Percentiles rank a stretch among this genome's conserved stretches.
Conservation (phyloP, 169 alveolate species). For the Fabrea salina region DNA sequence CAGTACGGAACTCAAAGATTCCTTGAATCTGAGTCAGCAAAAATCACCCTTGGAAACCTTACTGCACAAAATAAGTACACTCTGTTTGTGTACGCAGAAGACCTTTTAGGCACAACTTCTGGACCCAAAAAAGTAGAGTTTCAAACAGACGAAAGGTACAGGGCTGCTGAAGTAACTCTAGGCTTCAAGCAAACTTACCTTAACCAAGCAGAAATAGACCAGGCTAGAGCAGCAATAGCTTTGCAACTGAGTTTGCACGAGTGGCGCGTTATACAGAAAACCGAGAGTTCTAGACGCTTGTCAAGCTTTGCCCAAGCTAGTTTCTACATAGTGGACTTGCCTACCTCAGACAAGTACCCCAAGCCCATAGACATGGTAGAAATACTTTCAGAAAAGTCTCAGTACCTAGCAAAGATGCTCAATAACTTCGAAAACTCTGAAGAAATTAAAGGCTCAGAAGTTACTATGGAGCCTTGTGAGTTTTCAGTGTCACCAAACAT, state of each 20-base stretch:
- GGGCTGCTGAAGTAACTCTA: slow-evolving; percentile 8
- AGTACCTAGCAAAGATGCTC: neutral
- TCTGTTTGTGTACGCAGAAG: neutral
- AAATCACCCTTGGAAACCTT: neutral
- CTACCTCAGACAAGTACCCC: slow-evolving; percentile 12
- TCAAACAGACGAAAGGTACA: neutral
- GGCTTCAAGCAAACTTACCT: slow-evolving; percentile 8
- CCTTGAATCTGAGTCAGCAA: neutral
- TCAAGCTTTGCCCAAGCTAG: neutral
- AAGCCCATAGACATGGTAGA: neutral
- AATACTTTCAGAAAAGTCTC: neutral
- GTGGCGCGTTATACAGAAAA: neutral
- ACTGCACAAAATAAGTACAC: neutral
- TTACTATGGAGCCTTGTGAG: neutral
- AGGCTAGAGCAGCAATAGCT: neutral
- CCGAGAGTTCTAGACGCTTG: neutral
- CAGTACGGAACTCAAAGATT: neutral
- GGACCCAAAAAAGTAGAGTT: neutral
- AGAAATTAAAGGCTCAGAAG: neutral
- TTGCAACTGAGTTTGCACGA: neutral
- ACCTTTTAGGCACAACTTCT: neutral
- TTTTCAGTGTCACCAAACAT: neutral
- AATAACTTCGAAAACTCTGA: neutral
- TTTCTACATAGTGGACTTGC: neutral
- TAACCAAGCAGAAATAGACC: neutral